Evolutionary conservation across 2,329 filamentous ascomycete genomes (phyloP).

Genomic region (Curvularia hawaiiensis): DNA sequence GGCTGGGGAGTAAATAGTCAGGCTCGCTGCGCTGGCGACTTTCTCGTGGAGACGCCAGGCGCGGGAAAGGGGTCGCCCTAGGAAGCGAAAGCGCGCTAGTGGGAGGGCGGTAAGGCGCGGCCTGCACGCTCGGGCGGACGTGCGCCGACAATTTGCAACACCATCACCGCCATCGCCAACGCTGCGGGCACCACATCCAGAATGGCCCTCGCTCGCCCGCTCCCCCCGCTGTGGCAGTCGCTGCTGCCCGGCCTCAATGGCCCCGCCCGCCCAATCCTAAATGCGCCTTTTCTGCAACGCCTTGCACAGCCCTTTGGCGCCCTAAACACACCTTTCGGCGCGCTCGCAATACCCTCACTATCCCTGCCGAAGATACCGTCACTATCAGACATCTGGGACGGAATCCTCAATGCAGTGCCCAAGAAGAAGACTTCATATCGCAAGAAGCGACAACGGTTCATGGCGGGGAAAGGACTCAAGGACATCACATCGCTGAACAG

Average conservation of each 20-base stretch:
- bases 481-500: slow-evolving; percentile 86
- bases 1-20: slow-evolving; percentile 35
- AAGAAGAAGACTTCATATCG: slow-evolving; percentile 99
- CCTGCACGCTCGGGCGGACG: slow-evolving; percentile 29
- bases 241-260: slow-evolving; percentile 60
- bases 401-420: slow-evolving; percentile 86
- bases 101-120: slow-evolving; percentile 31
- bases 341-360: slow-evolving; percentile 58
- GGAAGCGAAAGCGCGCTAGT: slow-evolving; percentile 46
- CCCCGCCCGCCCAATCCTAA: slow-evolving; percentile 46
- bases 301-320: slow-evolving; percentile 58
- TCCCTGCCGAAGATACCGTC: slow-evolving; percentile 47
- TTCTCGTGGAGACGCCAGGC: slow-evolving; percentile 44
- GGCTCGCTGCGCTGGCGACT: slow-evolving; percentile 44
- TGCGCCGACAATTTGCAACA: slow-evolving; percentile 36
- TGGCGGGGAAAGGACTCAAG: slow-evolving; percentile 94
- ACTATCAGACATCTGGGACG: slow-evolving; percentile 89
- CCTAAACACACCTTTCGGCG: slow-evolving; percentile 65
- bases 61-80: slow-evolving; percentile 48
- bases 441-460: slow-evolving; percentile 90
- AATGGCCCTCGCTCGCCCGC: slow-evolving; percentile 50
- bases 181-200: slow-evolving; percentile 8
- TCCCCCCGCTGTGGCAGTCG: slow-evolving; percentile 52
- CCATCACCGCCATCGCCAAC: slow-evolving; percentile 24
- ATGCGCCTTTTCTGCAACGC: slow-evolving; percentile 51